Conservation (phyloP, 1,139 yeast species). For the Hyphopichia wangnamkhiaoensis region DNA sequence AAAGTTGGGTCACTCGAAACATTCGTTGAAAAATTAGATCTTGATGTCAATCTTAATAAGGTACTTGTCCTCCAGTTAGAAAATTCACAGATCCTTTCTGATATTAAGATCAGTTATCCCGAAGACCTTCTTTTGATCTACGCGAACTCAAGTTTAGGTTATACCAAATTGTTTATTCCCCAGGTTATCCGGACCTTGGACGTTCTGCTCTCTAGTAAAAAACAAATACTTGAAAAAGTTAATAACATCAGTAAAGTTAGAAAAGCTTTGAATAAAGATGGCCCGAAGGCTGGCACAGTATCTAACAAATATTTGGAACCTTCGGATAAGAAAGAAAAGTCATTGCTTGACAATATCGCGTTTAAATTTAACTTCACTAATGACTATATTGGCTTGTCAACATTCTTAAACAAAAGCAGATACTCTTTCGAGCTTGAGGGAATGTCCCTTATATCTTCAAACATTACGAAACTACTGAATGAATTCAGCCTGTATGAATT, state of each 20-base stretch:
- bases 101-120: conserved; percentile 16
- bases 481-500: conserved; percentile 7
- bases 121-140: conserved; percentile 19
- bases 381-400: conserved; percentile 40
- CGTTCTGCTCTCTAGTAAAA: conserved; percentile 14
- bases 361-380: conserved; percentile 29
- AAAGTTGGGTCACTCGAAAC: conserved; percentile 20
- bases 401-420: conserved; percentile 32
- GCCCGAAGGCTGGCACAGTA: background rate
- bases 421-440: conserved; percentile 37
- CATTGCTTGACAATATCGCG: conserved; percentile 14
- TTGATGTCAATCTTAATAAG: conserved; percentile 12
- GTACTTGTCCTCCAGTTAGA: conserved; percentile 27
- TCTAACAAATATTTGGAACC: too few species aligned
- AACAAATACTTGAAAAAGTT: conserved; percentile 9
- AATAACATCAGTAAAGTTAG: too few species aligned
- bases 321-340: background rate
- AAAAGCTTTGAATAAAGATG: too few species aligned
- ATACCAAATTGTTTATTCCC: conserved; percentile 34
- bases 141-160: conserved; percentile 29
- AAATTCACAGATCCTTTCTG: conserved; percentile 29
- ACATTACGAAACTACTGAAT: conserved; percentile 19
- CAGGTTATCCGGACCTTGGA: conserved; percentile 24
- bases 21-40: conserved; percentile 22
- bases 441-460: conserved; percentile 19